A percentile compares a stretch with the other conserved stretches of the same genome.
phyloP scores from a whole-genome alignment of 441 rosid species.

The Theobroma grandiflorum region DNA sequence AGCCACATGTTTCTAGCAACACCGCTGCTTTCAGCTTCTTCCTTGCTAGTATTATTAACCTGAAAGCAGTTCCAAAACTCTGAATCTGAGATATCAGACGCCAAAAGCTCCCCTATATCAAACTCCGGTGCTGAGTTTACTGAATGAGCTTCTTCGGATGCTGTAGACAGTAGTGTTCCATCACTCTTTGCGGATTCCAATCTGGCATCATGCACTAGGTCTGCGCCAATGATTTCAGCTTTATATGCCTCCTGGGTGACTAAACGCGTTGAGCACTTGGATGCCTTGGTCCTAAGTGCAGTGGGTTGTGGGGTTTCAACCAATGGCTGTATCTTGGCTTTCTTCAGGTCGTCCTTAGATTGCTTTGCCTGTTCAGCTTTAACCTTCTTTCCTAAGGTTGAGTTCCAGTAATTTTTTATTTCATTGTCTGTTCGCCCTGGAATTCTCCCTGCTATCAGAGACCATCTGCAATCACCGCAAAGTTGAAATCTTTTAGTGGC shows the following conservation, averaged over 20 bases:
- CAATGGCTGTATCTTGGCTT: not conserved
- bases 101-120: constrained; percentile 20
- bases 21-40: not conserved
- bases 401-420: constrained; percentile 50
- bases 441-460: constrained; percentile 51
- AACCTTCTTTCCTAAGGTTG: constrained; percentile 33
- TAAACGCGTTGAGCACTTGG: not conserved
- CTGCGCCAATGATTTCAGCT: not conserved
- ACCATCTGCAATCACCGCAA: constrained; percentile 37
- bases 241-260: not conserved
- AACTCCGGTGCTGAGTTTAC: not conserved
- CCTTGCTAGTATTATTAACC: not conserved
- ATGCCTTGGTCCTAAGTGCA: not conserved
- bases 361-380: constrained; percentile 13
- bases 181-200: not conserved
- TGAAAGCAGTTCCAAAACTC: constrained; percentile 27
- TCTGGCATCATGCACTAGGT: not conserved
- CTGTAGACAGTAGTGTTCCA: not conserved
- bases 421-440: constrained; percentile 55
- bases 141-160: not conserved
- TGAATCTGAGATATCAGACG: constrained; percentile 14
- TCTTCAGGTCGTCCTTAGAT: not conserved
- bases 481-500: too few relatives aligned
- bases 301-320: not conserved
- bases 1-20: not conserved